Percentiles rank a stretch among this genome's conserved stretches.
These are phyloP conservation scores for Backusella tuberculispora DNA, from an alignment of 192 early-diverging fungal species.

Conservation along the genomic window DNA sequence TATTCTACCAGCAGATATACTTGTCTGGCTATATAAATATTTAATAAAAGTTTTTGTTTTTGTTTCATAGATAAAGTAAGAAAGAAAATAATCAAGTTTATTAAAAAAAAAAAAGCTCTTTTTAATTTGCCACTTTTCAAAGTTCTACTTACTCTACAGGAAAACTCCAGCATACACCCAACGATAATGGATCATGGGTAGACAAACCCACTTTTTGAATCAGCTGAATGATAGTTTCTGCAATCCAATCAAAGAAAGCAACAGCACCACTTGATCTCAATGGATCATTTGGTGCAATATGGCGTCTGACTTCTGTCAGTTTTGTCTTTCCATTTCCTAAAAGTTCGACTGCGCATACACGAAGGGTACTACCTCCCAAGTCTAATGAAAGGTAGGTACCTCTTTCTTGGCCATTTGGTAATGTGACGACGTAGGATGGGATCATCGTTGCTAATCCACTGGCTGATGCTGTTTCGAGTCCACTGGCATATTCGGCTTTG, in stretches of 20 bases:
- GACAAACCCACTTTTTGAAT: slow-evolving; percentile 22
- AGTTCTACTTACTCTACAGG: slow-evolving; percentile 69
- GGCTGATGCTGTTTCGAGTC: slow-evolving; percentile 40
- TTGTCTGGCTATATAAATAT: slow-evolving; percentile 45
- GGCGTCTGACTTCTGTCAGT: slow-evolving; percentile 72
- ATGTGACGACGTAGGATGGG: slow-evolving; percentile 81
- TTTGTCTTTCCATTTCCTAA: slow-evolving; percentile 69
- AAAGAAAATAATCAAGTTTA: slow-evolving; percentile 1
- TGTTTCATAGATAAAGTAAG: neutral
- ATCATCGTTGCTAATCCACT: slow-evolving; percentile 74
- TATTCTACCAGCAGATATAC: slow-evolving; percentile 40
- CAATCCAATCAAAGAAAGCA: slow-evolving; percentile 83
- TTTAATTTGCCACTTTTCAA: no score
- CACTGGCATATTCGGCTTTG: slow-evolving; percentile 29
- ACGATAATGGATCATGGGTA: slow-evolving; percentile 24
- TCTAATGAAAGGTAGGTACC: slow-evolving; percentile 92
- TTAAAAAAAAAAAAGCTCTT: slow-evolving; percentile 37
- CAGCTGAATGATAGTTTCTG: slow-evolving; percentile 47
- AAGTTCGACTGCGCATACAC: slow-evolving; percentile 81
- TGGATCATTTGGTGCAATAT: slow-evolving; percentile 65
- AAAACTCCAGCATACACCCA: slow-evolving; percentile 85
- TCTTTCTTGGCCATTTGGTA: slow-evolving; percentile 81
- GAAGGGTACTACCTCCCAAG: slow-evolving; percentile 93
- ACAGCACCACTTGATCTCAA: slow-evolving; percentile 74
- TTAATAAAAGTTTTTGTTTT: neutral